Base-by-base conservation (phyloP, 1,284 basidiomycete genomes). In the Heterobasidion annosum region DNA sequence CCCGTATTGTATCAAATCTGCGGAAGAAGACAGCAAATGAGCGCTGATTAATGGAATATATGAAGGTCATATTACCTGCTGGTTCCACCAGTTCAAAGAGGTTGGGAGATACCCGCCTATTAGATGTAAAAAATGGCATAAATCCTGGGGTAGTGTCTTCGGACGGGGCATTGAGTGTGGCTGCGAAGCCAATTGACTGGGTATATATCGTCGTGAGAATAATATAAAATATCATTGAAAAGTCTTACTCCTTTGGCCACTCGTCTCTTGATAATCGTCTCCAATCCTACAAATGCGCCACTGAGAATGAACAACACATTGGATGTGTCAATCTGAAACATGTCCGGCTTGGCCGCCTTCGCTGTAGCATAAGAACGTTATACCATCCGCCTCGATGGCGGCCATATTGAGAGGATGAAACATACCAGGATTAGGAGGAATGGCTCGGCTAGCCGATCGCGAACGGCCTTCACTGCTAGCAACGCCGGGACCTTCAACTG, bases 251-350 rank as follows among this genome's bases (percentile, higher is more conserved):
- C 91, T 71, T 92, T 93, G 10, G 84, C 81, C 16, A 92, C 74
- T 40, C 93, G 78, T 50, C 85, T 76, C 62, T 84, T 84, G 57
- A 97, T 83, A 34, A 97, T 74, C 50, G 77, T 81, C 37, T 98
- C 94, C 48, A 98, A 71, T 0, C 95, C 95, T 10, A 97, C 93
- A 65, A 98, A 98, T 0, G 94, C 94, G 0, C 95, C 94, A 48
- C 91, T 94, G 10, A 95, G 68, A 56, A 97, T 89, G 69, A 97
- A 97, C 18, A 97, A 72, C 25, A 97, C 82, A 64, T 96, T 93
- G 16, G 89, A 84, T 1, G 93, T 95, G 65, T 94, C 90, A 42
- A 93, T 83, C 53, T 83, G 79, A 61, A 83, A 90, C 16, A 77
- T 72, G 42, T 90, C 86, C 1, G 81, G 74, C 64, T 79, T 83